Base-by-base conservation (phyloP, 2,329 filamentous ascomycete genomes). In the Colletotrichum horii region DNA sequence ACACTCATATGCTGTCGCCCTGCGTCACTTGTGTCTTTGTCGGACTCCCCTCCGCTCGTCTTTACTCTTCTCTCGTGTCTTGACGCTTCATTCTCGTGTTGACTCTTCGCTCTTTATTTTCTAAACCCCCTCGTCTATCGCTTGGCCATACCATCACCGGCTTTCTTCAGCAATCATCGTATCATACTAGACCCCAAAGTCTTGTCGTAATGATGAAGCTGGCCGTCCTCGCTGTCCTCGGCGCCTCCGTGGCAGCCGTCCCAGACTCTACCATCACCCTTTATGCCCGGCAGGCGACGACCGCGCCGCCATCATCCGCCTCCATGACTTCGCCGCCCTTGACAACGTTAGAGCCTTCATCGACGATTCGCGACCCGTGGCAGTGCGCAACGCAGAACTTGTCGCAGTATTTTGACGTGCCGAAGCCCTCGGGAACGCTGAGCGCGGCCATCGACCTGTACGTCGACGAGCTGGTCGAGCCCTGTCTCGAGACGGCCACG, bases 321-420 rank as follows among this genome's bases (percentile, higher is more conserved):
- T 43, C 16, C 16, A 43, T 19, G 16, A 9, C 36, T 19, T 43
- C 61, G 11, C 32, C 30, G 61, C 8, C 30, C 8, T n/a, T 38
- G 16, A 28, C 67, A 34, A 28, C 26, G 38, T 6, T 19, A 28
- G 61, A 52, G 16, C 36, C 36, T 43, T 43, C 36, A 19, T 43
- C 16, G 16, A 43, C 8, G 15, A 14, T n/a, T 16, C 24, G 28
- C 14, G 70, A 76, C 34, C 74, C 74, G 9, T 73, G 43, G 70
- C 58, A 76, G 30, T 76, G 70, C 52, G 56, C 32, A 30, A 56
- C 48, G 26, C 16, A 64, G 30, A 72, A 76, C 48, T 30, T 76
- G 16, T 48, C 74, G 2, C 56, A 73, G 26, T 73, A 70, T 34
- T 76, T 76, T 14, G 28, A 73, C 43, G 56, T 69, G 6, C 43